phyloP scores from a whole-genome alignment of 2,329 filamentous ascomycete species.

The Taxawa tesnikishii region DNA sequence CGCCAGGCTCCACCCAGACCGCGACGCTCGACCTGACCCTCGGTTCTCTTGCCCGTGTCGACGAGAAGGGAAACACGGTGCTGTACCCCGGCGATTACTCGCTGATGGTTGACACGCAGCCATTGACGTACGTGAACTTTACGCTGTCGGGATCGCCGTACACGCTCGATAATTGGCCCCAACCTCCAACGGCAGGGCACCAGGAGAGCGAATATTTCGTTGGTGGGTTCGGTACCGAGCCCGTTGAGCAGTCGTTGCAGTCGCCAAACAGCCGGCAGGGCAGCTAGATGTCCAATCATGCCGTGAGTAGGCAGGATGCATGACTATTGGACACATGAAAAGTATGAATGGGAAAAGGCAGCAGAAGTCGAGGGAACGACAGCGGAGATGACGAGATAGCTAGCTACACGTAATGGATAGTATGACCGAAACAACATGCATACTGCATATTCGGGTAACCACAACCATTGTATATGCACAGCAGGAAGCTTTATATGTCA shows the following conservation, averaged over 20 bases:
- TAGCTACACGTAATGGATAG: too few species aligned
- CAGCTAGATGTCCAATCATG: too few species aligned
- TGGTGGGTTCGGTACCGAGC: slow-evolving; percentile 13
- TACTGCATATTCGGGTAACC: too few species aligned
- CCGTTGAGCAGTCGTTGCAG: slow-evolving; percentile 1
- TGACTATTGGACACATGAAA: too few species aligned
- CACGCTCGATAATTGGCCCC: slow-evolving; percentile 28
- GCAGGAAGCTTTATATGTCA: too few species aligned
- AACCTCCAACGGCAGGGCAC: slow-evolving; percentile 12
- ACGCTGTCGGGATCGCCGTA: slow-evolving; percentile 32
- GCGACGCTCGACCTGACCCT: slow-evolving; percentile 32
- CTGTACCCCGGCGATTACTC: slow-evolving; percentile 43
- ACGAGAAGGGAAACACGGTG: slow-evolving; percentile 37
- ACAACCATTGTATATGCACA: too few species aligned
- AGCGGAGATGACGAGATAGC: too few species aligned
- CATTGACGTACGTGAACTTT: slow-evolving; percentile 29
- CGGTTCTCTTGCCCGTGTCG: slow-evolving; percentile 37
- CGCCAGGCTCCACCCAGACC: slow-evolving; percentile 12
- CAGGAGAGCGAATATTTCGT: slow-evolving; percentile 18
- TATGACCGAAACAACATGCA: too few species aligned
- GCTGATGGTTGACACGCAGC: slow-evolving; percentile 33
- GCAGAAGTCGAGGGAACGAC: too few species aligned
- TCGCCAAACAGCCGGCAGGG: too few species aligned
- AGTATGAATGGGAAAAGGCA: too few species aligned
- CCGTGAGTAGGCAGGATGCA: too few species aligned